These are phyloP conservation scores for Luvunga scandens DNA, from an alignment of 345 rosid species.

Conservation along the genomic window DNA sequence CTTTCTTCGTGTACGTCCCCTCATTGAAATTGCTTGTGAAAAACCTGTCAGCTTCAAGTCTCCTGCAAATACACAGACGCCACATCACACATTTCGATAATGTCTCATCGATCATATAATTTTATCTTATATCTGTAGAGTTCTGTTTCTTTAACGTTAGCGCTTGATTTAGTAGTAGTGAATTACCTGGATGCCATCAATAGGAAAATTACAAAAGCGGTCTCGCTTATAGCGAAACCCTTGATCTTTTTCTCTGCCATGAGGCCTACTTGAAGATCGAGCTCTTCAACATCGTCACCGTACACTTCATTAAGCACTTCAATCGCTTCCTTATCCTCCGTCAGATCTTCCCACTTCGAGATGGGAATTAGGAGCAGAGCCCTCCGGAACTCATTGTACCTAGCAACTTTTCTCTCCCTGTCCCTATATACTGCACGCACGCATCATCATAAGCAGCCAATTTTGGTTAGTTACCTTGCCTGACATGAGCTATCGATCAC, in stretches of 20 bases:
- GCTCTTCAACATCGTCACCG: slow-evolving; percentile 46
- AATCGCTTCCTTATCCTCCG: slow-evolving; percentile 44
- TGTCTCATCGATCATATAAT: too few relatives aligned
- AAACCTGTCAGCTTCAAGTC: slow-evolving; percentile 59
- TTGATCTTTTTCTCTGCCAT: slow-evolving; percentile 65
- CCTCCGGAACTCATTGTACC: slow-evolving; percentile 57
- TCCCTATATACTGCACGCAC: slow-evolving; percentile 48
- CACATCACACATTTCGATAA: too few relatives aligned
- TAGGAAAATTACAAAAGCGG: slow-evolving; percentile 50
- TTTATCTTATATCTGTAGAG: too few relatives aligned
- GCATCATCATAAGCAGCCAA: background rate
- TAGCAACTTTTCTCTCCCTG: slow-evolving; percentile 55
- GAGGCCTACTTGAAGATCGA: slow-evolving; percentile 56
- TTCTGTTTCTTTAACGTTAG: too few relatives aligned
- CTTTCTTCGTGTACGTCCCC: slow-evolving; percentile 49
- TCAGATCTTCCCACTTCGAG: slow-evolving; percentile 59
- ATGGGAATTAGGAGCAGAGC: slow-evolving; percentile 44
- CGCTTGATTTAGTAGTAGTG: background rate
- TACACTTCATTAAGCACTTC: slow-evolving; percentile 44
- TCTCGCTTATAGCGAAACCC: slow-evolving; percentile 67
- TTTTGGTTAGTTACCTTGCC: background rate
- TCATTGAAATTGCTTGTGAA: slow-evolving; percentile 54
- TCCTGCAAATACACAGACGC: slow-evolving; percentile 27
- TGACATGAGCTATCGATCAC: background rate
- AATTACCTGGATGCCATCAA: slow-evolving; percentile 54